phyloP scores from a whole-genome alignment of 208 protist species.

The Acanthamoeba culbertsoni region DNA sequence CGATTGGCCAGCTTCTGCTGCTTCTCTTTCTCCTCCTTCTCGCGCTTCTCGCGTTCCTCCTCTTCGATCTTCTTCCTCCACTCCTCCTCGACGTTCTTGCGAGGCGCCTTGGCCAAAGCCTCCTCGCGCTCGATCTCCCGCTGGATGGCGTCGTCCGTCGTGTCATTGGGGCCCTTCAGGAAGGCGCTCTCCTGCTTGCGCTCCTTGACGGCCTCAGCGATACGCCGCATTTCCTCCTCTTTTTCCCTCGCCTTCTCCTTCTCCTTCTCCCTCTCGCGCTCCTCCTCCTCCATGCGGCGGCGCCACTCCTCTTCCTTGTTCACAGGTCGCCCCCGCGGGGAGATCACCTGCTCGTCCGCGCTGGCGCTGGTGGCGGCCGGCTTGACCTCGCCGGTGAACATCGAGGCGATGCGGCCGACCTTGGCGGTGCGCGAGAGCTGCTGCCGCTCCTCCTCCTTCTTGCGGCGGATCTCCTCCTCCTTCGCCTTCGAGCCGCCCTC shows the following conservation, averaged over 20 bases:
- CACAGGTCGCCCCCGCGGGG: background rate
- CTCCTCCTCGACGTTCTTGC: background rate
- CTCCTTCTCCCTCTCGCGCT: background rate
- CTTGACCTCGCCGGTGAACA: background rate
- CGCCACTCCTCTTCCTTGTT: background rate
- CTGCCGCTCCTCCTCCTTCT: conserved; percentile 29
- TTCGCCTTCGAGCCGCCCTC: conserved; percentile 5
- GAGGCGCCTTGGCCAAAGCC: background rate
- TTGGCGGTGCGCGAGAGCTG: background rate
- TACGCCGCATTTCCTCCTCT: background rate
- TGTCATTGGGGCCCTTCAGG: background rate
- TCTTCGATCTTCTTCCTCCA: background rate
- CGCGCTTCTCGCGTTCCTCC: background rate
- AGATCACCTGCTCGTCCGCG: background rate
- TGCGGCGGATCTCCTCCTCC: conserved; percentile 18
- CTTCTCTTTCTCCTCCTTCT: background rate
- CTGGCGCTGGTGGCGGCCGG: background rate
- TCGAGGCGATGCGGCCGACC: conserved; percentile 18
- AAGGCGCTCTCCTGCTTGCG: background rate
- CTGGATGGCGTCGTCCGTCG: background rate
- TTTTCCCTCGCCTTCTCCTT: background rate
- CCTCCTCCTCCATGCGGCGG: background rate
- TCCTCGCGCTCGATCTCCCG: background rate
- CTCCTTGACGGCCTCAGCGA: background rate
- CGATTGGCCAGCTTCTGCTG: background rate